Evolutionary conservation across 2,329 filamentous ascomycete genomes (phyloP).

Genomic region (Penicillium sp.): DNA sequence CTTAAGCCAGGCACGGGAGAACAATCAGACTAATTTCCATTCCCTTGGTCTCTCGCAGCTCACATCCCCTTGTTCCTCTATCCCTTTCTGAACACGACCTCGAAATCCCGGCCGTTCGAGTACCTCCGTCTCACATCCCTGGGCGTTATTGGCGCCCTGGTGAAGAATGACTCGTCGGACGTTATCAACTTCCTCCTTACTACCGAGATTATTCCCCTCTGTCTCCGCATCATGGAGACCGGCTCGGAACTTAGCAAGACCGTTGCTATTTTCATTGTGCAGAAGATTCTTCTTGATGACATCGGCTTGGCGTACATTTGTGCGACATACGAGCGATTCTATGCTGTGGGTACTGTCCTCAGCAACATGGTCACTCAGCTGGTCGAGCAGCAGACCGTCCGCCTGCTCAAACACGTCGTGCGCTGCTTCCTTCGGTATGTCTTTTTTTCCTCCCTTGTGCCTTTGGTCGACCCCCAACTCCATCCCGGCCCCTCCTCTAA

Average conservation of each 20-base stretch:
- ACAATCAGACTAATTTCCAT: constrained; percentile 15
- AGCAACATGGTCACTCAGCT: constrained; percentile 99
- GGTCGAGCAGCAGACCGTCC: constrained; percentile 95
- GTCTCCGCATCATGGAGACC: constrained; percentile 98
- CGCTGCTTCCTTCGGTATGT: constrained; percentile 91
- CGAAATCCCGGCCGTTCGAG: constrained; percentile 96
- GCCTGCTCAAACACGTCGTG: constrained; percentile 95
- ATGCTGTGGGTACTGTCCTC: constrained; percentile 93
- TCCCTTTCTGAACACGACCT: constrained; percentile 97
- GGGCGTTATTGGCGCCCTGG: constrained; percentile 93
- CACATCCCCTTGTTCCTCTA: constrained; percentile 98
- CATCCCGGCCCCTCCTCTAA: constrained; percentile 7
- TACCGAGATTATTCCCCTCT: constrained; percentile 97
- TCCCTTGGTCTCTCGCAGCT: constrained; percentile 59
- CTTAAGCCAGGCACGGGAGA: neutral
- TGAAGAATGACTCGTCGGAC: constrained; percentile 98
- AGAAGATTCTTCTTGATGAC: constrained; percentile 97
- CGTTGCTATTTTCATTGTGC: constrained; percentile 98
- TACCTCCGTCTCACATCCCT: constrained; percentile 95
- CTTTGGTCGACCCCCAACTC: neutral
- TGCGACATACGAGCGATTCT: constrained; percentile 97
- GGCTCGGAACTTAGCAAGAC: constrained; percentile 98
- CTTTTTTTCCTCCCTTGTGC: neutral
- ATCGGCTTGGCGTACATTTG: constrained; percentile 98
- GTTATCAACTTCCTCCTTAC: constrained; percentile 99